A percentile compares a stretch with the other conserved stretches of the same genome.
Evolutionary conservation across 805 yeast species (phyloP).

Genomic region (Ogataea pilisensis): DNA sequence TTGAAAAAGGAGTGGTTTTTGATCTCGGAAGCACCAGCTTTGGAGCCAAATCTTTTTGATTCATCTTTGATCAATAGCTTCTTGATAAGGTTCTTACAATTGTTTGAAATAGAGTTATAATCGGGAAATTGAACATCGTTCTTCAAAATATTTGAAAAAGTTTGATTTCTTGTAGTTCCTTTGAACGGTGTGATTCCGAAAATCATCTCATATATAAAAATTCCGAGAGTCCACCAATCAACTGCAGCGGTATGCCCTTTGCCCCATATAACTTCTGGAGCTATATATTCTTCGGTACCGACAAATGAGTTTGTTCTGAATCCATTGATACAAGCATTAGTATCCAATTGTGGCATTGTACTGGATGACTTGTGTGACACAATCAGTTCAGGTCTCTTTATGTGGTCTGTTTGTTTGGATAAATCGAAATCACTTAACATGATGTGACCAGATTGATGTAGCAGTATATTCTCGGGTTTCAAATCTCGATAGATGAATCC

Average conservation of each 20-base stretch:
- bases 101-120: slow-evolving; percentile 50
- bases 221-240: slow-evolving; percentile 99
- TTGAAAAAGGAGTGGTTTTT: slow-evolving; percentile 91
- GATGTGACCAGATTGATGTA: slow-evolving; percentile 97
- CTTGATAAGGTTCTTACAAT: slow-evolving; percentile 74
- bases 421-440: slow-evolving; percentile 97
- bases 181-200: slow-evolving; percentile 96
- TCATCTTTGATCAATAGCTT: slow-evolving; percentile 88
- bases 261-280: slow-evolving; percentile 96
- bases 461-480: slow-evolving; percentile 90
- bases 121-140: slow-evolving; percentile 81
- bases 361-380: slow-evolving; percentile 29
- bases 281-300: slow-evolving; percentile 98
- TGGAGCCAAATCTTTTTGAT: slow-evolving; percentile 80
- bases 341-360: slow-evolving; percentile 69
- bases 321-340: slow-evolving; percentile 92
- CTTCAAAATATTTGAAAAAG: slow-evolving; percentile 83
- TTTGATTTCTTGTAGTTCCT: slow-evolving; percentile 82
- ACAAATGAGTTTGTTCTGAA: slow-evolving; percentile 97
- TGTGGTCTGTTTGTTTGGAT: slow-evolving; percentile 79
- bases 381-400: slow-evolving; percentile 71
- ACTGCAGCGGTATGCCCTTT: slow-evolving; percentile 98
- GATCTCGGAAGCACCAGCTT: slow-evolving; percentile 92
- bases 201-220: slow-evolving; percentile 88
- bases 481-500: slow-evolving; percentile 95